Conservation (phyloP, 2,329 filamentous ascomycete species). For the Tolypocladium tundrense region DNA sequence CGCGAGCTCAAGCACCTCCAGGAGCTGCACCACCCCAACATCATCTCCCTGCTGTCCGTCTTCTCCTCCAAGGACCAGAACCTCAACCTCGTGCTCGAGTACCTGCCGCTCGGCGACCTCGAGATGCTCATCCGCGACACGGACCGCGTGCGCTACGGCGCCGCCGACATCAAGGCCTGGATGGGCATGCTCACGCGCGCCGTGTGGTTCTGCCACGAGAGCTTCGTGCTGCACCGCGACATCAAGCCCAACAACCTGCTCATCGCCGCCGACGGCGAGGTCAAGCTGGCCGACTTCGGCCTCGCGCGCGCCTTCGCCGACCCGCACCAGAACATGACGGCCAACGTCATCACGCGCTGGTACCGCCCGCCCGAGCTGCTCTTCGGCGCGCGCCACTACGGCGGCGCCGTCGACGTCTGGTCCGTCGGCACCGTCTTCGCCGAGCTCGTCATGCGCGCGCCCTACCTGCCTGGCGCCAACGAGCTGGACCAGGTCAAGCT, state of each 20-base stretch:
- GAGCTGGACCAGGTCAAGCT: constrained; percentile 80
- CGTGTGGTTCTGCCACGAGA: constrained; percentile 94
- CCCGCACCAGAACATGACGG: constrained; percentile 80
- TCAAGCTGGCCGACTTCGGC: constrained; percentile 97
- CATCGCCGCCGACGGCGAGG: constrained; percentile 82
- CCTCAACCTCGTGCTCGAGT: constrained; percentile 90
- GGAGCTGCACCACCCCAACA: constrained; percentile 89
- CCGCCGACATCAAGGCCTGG: constrained; percentile 93
- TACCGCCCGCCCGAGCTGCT: constrained; percentile 91
- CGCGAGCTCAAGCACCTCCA: constrained; percentile 94
- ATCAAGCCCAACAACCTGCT: constrained; percentile 99
- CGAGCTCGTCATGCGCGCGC: constrained; percentile 73
- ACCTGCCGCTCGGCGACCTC: constrained; percentile 84
- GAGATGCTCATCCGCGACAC: constrained; percentile 89
- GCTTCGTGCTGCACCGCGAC: constrained; percentile 88
- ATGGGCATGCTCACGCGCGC: constrained; percentile 94
- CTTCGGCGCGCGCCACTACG: constrained; percentile 82
- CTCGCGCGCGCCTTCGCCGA: constrained; percentile 84
- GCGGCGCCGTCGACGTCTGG: constrained; percentile 88
- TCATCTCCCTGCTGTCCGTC: constrained; percentile 84
- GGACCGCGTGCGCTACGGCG: constrained; percentile 66
- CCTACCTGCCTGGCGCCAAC: constrained; percentile 73
- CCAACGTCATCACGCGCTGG: constrained; percentile 93
- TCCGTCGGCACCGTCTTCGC: constrained; percentile 88
- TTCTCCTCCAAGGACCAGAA: constrained; percentile 97